phyloP scores from a whole-genome alignment of 371 early-diverging fungal species.

The Batkoa obscura region DNA sequence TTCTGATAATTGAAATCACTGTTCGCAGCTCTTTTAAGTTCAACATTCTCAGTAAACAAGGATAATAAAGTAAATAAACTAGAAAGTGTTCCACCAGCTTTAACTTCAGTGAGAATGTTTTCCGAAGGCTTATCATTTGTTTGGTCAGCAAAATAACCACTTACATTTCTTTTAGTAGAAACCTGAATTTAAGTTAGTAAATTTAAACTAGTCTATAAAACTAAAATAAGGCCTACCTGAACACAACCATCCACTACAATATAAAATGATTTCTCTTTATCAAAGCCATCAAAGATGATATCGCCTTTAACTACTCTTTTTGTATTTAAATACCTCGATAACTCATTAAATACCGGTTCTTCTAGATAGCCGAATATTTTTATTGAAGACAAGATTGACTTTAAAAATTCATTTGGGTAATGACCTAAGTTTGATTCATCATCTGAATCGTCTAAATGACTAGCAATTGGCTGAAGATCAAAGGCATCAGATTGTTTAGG shows the following conservation, averaged over 20 bases:
- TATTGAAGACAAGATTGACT: slow-evolving; percentile 67
- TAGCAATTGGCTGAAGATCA: slow-evolving; percentile 62
- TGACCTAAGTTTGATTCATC: slow-evolving; percentile 9
- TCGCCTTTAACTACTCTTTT: slow-evolving; percentile 71
- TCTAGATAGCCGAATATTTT: slow-evolving; percentile 96
- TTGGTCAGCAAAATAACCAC: slow-evolving; percentile 6
- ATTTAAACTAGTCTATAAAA: slow-evolving; percentile 6
- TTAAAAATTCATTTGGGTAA: slow-evolving; percentile 68
- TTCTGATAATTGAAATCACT: neutral
- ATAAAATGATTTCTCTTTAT: slow-evolving; percentile 61
- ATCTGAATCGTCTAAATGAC: slow-evolving; percentile 21
- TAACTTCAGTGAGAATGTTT: slow-evolving; percentile 59
- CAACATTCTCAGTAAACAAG: slow-evolving; percentile 66
- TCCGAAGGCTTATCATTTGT: slow-evolving; percentile 12
- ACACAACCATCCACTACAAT: slow-evolving; percentile 89
- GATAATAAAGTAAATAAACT: slow-evolving; percentile 82
- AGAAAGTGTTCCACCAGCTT: slow-evolving; percentile 76
- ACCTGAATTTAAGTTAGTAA: neutral
- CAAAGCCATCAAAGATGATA: slow-evolving; percentile 25
- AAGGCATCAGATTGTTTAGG: slow-evolving; percentile 16
- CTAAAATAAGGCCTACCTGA: slow-evolving; percentile 35
- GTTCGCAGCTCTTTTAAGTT: slow-evolving; percentile 10
- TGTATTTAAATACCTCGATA: slow-evolving; percentile 71
- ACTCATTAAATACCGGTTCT: slow-evolving; percentile 86
- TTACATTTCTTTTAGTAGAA: no score